Conservation (phyloP, 2,329 filamentous ascomycete species). For the Tolypocladium album region DNA sequence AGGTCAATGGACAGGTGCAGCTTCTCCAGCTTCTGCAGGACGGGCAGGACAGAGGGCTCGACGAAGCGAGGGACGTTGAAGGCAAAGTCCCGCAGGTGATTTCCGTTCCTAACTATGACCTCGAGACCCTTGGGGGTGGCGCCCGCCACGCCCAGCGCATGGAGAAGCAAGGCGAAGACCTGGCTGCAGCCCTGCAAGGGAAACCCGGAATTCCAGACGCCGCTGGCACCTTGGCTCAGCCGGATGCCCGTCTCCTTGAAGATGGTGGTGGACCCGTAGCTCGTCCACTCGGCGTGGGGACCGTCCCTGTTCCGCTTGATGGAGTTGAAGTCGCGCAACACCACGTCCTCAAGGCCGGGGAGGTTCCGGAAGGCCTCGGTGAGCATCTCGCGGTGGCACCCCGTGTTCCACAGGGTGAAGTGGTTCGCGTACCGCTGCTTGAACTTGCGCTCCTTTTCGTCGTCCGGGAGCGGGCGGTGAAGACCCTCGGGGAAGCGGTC, state of each 20-base stretch:
- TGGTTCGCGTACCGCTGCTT: conserved; percentile 10
- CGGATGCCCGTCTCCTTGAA: conserved; percentile 19
- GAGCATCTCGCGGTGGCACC: conserved; percentile 41
- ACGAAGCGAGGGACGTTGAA: conserved; percentile 35
- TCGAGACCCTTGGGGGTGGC: conserved; percentile 33
- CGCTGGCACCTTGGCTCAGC: conserved; percentile 4
- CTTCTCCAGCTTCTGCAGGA: conserved; percentile 34
- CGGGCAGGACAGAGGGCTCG: conserved; percentile 21
- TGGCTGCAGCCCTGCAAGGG: conserved; percentile 14
- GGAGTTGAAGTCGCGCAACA: conserved; percentile 49
- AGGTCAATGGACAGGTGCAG: conserved; percentile 24
- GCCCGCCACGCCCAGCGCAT: conserved; percentile 28
- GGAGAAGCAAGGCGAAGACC: conserved; percentile 28
- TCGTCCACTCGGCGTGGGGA: conserved; percentile 31
- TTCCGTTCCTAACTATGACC: conserved; percentile 26
- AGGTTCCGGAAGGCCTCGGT: conserved; percentile 44
- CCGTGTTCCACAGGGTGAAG: conserved; percentile 25
- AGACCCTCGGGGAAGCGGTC: conserved; percentile 11
- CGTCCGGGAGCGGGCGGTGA: conserved; percentile 3
- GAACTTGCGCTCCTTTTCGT: conserved; percentile 6
- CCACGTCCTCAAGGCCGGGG: conserved; percentile 41
- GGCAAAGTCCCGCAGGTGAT: conserved; percentile 25
- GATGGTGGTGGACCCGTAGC: conserved; percentile 39
- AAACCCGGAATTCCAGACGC: conserved; percentile 4
- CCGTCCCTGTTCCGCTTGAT: conserved; percentile 38